Base-by-base conservation (phyloP, 805 yeast genomes). In the Monosporozyma aquatica region DNA sequence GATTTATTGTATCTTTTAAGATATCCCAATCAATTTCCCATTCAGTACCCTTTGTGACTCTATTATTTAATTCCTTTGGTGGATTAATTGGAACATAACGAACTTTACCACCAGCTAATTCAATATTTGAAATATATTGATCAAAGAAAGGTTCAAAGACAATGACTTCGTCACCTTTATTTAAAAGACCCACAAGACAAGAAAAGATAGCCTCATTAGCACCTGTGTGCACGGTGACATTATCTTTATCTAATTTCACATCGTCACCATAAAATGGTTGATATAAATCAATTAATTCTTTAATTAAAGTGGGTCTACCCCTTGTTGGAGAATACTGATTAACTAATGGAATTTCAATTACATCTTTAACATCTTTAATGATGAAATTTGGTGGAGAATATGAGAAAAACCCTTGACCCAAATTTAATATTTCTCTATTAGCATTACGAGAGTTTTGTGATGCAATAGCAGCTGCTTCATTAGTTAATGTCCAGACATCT, bases 81-180 rank as follows among this genome's bases (percentile, higher is more conserved):
- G 92, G 92, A 52, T 82, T 80, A 47, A 92, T 69, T 38, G 87
- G 85, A 30, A 86, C 95, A 54, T 87, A 87, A 38, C 80, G 87
- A 23, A 86, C 87, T 55, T 79, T 84, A 33, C 95, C 98, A 27
- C 97, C 97, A 5, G 94, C 80, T 68, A 92, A 75, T 62, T 87
- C 92, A 56, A 92, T 83, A 64, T 92, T 90, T 43, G 97, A 78
- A 50, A 92, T 85, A 65, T 92, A 92, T 65, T 92, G 98, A 57
- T 92, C 98, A 59, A 92, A 92, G 59, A 87, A 92, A 3, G 98
- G 98, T 64, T 90, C 95, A 58, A 92, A 84, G 11, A 92, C 97
- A 61, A 92, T 84, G 21, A 82, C 98, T 62, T 92, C 98, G 55
- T 92, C 98, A 18, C 94, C 97, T 1, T 78, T 75, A 36, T 84